phyloP scores from a whole-genome alignment of 129 eudicot genomes.

The Dittrichia graveolens region DNA sequence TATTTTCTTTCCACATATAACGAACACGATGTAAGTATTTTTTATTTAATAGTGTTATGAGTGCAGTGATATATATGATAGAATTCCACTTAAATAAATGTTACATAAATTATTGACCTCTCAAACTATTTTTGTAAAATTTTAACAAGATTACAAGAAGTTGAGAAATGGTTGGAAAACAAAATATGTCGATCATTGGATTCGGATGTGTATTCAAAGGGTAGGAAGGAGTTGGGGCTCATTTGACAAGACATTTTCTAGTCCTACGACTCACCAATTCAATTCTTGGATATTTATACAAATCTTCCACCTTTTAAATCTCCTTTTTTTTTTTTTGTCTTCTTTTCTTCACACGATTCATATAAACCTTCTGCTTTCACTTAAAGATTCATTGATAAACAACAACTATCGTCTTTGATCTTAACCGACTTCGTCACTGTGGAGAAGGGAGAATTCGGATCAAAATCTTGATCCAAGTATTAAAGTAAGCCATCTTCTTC shows the following conservation, averaged over 20 bases:
- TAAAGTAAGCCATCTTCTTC: conserved; percentile 22
- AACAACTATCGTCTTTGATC: neutral
- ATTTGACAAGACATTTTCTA: conserved; percentile 12
- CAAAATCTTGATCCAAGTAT: conserved; percentile 24
- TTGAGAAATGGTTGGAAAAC: neutral
- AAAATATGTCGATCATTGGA: neutral
- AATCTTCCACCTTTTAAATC: neutral
- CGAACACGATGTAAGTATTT: no score
- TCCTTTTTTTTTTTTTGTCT: neutral
- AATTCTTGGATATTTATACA: neutral
- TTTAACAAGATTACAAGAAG: no score
- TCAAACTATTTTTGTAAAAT: no score
- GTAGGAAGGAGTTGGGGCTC: neutral
- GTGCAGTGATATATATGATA: no score
- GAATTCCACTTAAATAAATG: no score
- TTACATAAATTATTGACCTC: no score
- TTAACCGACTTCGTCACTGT: conserved; percentile 13
- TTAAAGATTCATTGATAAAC: neutral
- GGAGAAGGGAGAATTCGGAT: neutral
- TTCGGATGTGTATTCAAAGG: conserved; percentile 11
- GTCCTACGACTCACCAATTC: neutral
- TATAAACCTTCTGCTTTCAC: conserved; percentile 17
- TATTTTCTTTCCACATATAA: no score
- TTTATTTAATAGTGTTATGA: no score
- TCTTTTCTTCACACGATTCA: conserved; percentile 22